Conservation (phyloP, 176 grass and related monocot species). For the Urochloa ruziziensis region DNA sequence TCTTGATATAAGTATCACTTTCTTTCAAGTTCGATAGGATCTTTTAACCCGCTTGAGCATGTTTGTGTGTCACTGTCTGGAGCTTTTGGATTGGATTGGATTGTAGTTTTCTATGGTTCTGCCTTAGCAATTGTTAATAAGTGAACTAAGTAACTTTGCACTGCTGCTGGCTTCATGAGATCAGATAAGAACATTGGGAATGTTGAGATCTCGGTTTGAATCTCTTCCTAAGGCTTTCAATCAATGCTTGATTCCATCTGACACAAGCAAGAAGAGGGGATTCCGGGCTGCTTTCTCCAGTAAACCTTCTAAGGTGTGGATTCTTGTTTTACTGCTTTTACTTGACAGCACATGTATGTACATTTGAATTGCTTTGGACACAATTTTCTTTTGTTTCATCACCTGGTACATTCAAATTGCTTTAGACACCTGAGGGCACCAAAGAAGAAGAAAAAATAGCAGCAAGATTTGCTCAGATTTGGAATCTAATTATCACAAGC, state of each 20-base stretch:
- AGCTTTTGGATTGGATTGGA: slow-evolving; percentile 8
- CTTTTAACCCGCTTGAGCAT: background rate
- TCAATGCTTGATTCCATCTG: slow-evolving; percentile 68
- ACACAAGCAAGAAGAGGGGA: slow-evolving; percentile 62
- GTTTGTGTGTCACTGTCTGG: background rate
- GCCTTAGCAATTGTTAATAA: background rate
- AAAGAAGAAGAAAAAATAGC: slow-evolving; percentile 65
- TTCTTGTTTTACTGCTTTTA: slow-evolving; percentile 29
- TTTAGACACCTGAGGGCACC: slow-evolving; percentile 54
- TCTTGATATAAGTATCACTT: background rate
- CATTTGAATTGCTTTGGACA: background rate
- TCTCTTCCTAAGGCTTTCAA: slow-evolving; percentile 74
- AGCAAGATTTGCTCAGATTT: slow-evolving; percentile 92
- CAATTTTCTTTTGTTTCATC: background rate
- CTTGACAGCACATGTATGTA: slow-evolving; percentile 2
- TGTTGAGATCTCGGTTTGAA: slow-evolving; percentile 84
- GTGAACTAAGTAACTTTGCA: slow-evolving; percentile 10
- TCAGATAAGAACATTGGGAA: slow-evolving; percentile 89
- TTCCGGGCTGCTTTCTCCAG: slow-evolving; percentile 67
- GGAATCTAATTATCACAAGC: slow-evolving; percentile 97
- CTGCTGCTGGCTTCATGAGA: slow-evolving; percentile 31
- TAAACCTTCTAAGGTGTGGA: slow-evolving; percentile 62
- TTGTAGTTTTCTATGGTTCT: slow-evolving; percentile 14
- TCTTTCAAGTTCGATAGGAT: background rate
- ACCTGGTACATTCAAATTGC: slow-evolving; percentile 15